Evolutionary conservation across 148 eudicot species (phyloP).

Genomic region (Amaranthus palmeri): DNA sequence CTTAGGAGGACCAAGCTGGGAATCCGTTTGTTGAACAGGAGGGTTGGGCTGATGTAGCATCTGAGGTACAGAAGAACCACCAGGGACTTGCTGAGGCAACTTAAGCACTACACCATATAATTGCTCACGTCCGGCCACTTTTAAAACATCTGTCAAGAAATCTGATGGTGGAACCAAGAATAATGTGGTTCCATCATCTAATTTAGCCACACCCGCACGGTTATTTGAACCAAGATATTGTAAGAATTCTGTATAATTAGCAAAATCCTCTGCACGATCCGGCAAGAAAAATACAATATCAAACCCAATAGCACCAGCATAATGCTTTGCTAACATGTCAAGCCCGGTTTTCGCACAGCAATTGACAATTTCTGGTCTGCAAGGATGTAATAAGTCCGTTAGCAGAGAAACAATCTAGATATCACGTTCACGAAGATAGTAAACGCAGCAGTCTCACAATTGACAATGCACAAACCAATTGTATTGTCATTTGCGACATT

Average conservation of each 20-base stretch:
- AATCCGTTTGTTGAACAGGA: constrained; percentile 34
- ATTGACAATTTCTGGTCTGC: constrained; percentile 80
- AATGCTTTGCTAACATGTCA: constrained; percentile 77
- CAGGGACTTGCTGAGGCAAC: constrained; percentile 50
- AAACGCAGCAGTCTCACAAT: not conserved
- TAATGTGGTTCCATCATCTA: constrained; percentile 86
- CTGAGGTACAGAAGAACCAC: constrained; percentile 35
- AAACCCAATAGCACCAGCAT: constrained; percentile 72
- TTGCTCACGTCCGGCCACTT: constrained; percentile 69
- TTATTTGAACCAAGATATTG: constrained; percentile 66
- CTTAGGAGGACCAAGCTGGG: constrained; percentile 29
- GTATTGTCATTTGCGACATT: not conserved
- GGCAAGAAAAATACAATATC: constrained; percentile 78
- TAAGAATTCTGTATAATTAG: constrained; percentile 85
- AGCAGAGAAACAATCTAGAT: not conserved
- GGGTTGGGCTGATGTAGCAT: constrained; percentile 31
- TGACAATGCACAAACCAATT: constrained; percentile 3
- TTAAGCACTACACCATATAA: constrained; percentile 91
- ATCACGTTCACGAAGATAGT: not conserved
- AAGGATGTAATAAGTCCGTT: constrained; percentile 11
- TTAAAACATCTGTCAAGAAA: constrained; percentile 62
- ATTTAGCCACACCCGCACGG: constrained; percentile 92
- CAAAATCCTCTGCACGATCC: constrained; percentile 90
- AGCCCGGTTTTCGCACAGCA: constrained; percentile 92
- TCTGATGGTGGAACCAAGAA: constrained; percentile 97